A percentile compares a stretch with the other conserved stretches of the same genome.
phyloP scores from a whole-genome alignment of 495 filamentous ascomycete genomes.

The Neurospora tetraspora region DNA sequence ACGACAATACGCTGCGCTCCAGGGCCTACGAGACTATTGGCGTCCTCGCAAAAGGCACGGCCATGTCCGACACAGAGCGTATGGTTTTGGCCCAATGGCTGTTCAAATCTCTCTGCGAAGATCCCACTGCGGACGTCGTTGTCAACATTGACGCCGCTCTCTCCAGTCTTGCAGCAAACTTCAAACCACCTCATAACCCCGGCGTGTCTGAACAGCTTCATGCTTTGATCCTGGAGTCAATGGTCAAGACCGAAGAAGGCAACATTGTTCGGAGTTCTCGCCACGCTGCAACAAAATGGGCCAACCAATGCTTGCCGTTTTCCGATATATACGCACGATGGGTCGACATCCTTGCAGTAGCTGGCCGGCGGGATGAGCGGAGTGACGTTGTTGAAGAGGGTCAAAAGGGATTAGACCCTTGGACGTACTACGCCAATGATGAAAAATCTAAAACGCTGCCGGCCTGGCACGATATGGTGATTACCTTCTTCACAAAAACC shows the following conservation, averaged over 20 bases:
- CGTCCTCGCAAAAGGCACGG: conserved; percentile 52
- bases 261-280: conserved; percentile 54
- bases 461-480: conserved; percentile 36
- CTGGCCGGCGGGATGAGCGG: conserved; percentile 49
- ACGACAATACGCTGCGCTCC: conserved; percentile 56
- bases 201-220: conserved; percentile 28
- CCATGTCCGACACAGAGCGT: conserved; percentile 39
- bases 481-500: conserved; percentile 33
- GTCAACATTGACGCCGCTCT: conserved; percentile 86
- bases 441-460: conserved; percentile 30
- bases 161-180: conserved; percentile 51
- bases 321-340: conserved; percentile 70
- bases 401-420: conserved; percentile 64
- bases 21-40: conserved; percentile 81
- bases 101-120: conserved; percentile 70
- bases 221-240: conserved; percentile 54
- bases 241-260: conserved; percentile 46
- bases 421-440: conserved; percentile 34
- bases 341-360: conserved; percentile 76
- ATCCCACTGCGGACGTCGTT: conserved; percentile 63
- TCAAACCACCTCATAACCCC: conserved; percentile 35
- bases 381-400: conserved; percentile 86
- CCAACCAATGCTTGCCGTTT: conserved; percentile 80
- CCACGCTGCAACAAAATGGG: conserved; percentile 78
- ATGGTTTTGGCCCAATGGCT: conserved; percentile 62